A percentile compares a stretch with the other conserved stretches of the same genome.
Conservation (phyloP, 2,329 filamentous ascomycete species). For the Drechslera avenae region DNA sequence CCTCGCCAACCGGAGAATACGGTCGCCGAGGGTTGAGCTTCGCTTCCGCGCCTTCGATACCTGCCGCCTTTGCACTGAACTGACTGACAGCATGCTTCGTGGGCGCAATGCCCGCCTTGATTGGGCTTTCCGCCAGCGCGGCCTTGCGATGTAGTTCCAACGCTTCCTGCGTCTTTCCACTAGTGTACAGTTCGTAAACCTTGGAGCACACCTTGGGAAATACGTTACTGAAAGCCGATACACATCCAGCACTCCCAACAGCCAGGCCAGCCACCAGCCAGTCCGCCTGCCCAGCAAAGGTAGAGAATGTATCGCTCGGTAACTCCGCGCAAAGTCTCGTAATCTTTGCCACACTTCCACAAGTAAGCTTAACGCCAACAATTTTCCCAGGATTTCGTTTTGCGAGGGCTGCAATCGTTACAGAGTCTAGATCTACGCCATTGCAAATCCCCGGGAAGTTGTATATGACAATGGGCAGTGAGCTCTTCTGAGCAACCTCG, state of each 20-base stretch:
- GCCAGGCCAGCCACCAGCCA: slow-evolving; percentile 65
- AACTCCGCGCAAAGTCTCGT: slow-evolving; percentile 62
- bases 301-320: slow-evolving; percentile 63
- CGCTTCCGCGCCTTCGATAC: slow-evolving; percentile 44
- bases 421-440: slow-evolving; percentile 70
- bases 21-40: slow-evolving; percentile 37
- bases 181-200: slow-evolving; percentile 66
- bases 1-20: slow-evolving; percentile 35
- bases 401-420: slow-evolving; percentile 64
- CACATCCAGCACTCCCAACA: slow-evolving; percentile 60
- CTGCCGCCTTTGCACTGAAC: slow-evolving; percentile 65
- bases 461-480: slow-evolving; percentile 71
- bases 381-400: slow-evolving; percentile 63
- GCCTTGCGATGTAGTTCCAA: slow-evolving; percentile 65
- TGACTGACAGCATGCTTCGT: slow-evolving; percentile 71
- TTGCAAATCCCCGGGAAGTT: slow-evolving; percentile 72
- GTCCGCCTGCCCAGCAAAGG: slow-evolving; percentile 74
- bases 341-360: slow-evolving; percentile 75
- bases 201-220: slow-evolving; percentile 61
- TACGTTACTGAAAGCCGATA: slow-evolving; percentile 63
- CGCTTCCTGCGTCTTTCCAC: slow-evolving; percentile 63
- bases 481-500: slow-evolving; percentile 62
- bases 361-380: slow-evolving; percentile 73
- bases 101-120: slow-evolving; percentile 69
- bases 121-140: slow-evolving; percentile 68